These are phyloP conservation scores for Cutaneotrichosporon spelunceum DNA, from an alignment of 1,284 basidiomycete genomes.

Conservation along the genomic window DNA sequence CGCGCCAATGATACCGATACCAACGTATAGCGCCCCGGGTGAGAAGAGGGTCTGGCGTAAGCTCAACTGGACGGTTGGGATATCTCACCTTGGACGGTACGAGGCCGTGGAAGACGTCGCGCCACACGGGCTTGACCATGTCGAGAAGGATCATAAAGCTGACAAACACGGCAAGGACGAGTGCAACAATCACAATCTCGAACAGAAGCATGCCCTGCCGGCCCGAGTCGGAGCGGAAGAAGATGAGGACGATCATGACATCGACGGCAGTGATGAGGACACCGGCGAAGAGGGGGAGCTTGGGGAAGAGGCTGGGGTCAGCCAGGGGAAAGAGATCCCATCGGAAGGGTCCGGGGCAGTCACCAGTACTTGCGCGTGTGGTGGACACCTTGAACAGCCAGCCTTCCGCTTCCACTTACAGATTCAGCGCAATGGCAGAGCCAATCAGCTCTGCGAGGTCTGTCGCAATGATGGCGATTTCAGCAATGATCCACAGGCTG, in stretches of 20 bases:
- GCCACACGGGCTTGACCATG: slow-evolving; percentile 72
- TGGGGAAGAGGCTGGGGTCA: slow-evolving; percentile 63
- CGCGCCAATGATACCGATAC: slow-evolving; percentile 61
- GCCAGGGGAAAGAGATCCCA: background rate
- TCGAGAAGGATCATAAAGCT: slow-evolving; percentile 79
- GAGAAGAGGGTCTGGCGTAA: slow-evolving; percentile 40
- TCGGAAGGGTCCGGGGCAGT: background rate
- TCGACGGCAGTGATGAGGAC: slow-evolving; percentile 80
- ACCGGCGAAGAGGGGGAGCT: slow-evolving; percentile 71
- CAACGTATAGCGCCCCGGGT: slow-evolving; percentile 67
- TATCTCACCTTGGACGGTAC: slow-evolving; percentile 60
- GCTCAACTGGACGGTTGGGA: slow-evolving; percentile 19
- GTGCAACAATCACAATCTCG: slow-evolving; percentile 65
- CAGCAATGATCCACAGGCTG: slow-evolving; percentile 58
- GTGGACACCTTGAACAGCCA: background rate
- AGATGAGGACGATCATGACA: slow-evolving; percentile 62
- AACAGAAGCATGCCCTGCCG: slow-evolving; percentile 59
- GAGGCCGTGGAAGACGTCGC: slow-evolving; percentile 75
- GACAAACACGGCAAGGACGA: slow-evolving; percentile 71
- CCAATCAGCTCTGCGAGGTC: slow-evolving; percentile 68
- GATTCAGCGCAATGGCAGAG: slow-evolving; percentile 69
- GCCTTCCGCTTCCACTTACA: slow-evolving; percentile 49
- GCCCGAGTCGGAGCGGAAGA: slow-evolving; percentile 45
- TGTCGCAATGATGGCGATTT: slow-evolving; percentile 75
- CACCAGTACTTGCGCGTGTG: background rate